These are phyloP conservation scores for Quercus gilva DNA, from an alignment of 306 rosid genomes.

Conservation along the genomic window DNA sequence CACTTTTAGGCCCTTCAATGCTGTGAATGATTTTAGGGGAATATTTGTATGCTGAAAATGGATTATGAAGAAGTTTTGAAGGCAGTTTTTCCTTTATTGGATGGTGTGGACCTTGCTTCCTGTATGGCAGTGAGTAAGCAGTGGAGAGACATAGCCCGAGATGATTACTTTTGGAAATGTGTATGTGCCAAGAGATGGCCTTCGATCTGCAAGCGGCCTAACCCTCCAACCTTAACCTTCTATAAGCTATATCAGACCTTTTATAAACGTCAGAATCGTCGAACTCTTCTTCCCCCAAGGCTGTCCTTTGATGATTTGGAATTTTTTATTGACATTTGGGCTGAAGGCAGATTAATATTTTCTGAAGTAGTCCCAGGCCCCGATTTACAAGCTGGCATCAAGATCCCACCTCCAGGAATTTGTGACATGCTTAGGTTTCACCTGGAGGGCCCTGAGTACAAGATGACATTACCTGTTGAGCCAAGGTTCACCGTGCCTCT, in stretches of 20 bases:
- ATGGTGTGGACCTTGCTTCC: constrained; percentile 79
- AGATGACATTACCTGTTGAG: constrained; percentile 72
- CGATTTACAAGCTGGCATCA: constrained; percentile 48
- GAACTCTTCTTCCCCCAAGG: constrained; percentile 77
- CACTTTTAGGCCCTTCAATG: constrained; percentile 12
- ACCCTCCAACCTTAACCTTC: constrained; percentile 58
- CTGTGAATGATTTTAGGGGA: constrained; percentile 10
- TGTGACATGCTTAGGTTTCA: constrained; percentile 59
- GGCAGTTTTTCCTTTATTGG: constrained; percentile 86
- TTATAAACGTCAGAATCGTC: constrained; percentile 50
- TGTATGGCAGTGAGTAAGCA: constrained; percentile 80
- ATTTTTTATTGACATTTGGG: constrained; percentile 87
- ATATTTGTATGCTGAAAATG: constrained; percentile 39
- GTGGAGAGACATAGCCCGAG: constrained; percentile 78
- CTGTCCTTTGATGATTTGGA: constrained; percentile 83
- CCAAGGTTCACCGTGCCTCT: constrained; percentile 69
- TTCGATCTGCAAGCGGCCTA: constrained; percentile 74
- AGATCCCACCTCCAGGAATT: constrained; percentile 51
- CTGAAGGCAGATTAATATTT: constrained; percentile 56
- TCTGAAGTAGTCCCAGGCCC: constrained; percentile 82
- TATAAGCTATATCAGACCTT: constrained; percentile 62
- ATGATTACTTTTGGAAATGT: constrained; percentile 95
- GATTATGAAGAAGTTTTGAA: constrained; percentile 67
- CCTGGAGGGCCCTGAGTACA: constrained; percentile 64
- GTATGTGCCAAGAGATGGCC: constrained; percentile 90